Evolutionary conservation across 2,329 filamentous ascomycete species (phyloP), one percentile per base, ranked within the genome.

Genomic region (Biscogniauxia mediterranea): DNA sequence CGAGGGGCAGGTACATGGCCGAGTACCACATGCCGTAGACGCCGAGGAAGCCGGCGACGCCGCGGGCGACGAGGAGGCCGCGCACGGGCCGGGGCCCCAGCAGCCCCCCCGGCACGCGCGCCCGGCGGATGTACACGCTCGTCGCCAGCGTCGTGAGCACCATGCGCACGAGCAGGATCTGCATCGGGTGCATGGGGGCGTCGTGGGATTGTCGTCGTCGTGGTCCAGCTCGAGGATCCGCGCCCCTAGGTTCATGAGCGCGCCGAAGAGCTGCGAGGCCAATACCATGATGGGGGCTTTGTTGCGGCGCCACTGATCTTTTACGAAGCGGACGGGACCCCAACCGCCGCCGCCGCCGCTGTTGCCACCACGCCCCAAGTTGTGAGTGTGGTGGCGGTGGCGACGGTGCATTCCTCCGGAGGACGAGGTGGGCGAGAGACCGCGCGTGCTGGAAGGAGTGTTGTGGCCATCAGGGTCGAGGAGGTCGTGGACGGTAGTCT

Each of bases 111-210:
- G n/a, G n/a, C n/a, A n/a, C n/a, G 89, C 83, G 81, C 52, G 78
- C 84, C 69, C 83, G 87, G 83, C 86, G 90, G 87, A 96, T 93
- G 75, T 93, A 96, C 2, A 82, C 61, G 26, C 83, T 84, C 61
- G 89, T 87, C 56, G 87, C 82, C 2, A 90, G 20, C 1, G 86
- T 80, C 0, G 93, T 96, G 61, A 95, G 84, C 59, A 80, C 79
- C 87, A 96, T 93, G 59, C 93, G 85, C 6, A 85, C 85, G 69
- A 96, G 93, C 3, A 97, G 83, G 62, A 97, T 88, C 77, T 95
- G 91, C 66, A 96, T 88, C 0, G 93, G 91, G 78, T 95, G 86
- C 80, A 96, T 89, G 1, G 86, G 86, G 54, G 87, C 81, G 58
- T 66, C 68, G 59, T 56, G 8, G 26, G 26, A 28, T n/a, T n/a